These are phyloP conservation scores for Fomitopsis betulina DNA, from an alignment of 1,284 basidiomycete genomes.

Conservation along the genomic window DNA sequence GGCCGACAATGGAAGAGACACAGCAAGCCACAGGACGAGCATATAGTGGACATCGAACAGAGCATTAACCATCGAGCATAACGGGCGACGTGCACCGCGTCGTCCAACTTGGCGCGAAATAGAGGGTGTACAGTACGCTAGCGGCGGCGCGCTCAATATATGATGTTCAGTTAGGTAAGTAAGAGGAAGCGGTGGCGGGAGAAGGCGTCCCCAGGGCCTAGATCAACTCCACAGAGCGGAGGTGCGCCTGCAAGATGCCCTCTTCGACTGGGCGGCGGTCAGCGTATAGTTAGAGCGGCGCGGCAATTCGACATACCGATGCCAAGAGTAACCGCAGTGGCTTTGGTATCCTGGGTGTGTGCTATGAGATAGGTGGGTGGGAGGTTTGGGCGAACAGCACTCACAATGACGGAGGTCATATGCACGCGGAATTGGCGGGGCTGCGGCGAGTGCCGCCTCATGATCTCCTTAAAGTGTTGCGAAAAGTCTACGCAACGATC, in stretches of 20 bases:
- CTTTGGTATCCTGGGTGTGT: conserved; percentile 52
- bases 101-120: neutral
- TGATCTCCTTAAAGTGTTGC: conserved; percentile 37
- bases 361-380: neutral
- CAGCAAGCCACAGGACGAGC: neutral
- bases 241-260: conserved; percentile 48
- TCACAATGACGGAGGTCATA: conserved; percentile 69
- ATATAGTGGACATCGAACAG: neutral
- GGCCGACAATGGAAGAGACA: neutral
- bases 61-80: neutral
- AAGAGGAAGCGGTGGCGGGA: neutral
- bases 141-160: neutral
- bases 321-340: conserved; percentile 61
- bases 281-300: neutral
- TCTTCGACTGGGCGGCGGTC: conserved; percentile 31
- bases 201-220: conserved; percentile 15
- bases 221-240: conserved; percentile 49
- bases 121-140: neutral
- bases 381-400: conserved; percentile 19
- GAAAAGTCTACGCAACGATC: conserved; percentile 29
- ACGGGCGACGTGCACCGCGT: neutral
- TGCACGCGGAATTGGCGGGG: conserved; percentile 66
- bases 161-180: neutral
- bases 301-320: conserved; percentile 39
- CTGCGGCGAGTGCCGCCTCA: conserved; percentile 33